Base-by-base conservation (phyloP, 495 filamentous ascomycete genomes). In the Cenococcum geophilum region DNA sequence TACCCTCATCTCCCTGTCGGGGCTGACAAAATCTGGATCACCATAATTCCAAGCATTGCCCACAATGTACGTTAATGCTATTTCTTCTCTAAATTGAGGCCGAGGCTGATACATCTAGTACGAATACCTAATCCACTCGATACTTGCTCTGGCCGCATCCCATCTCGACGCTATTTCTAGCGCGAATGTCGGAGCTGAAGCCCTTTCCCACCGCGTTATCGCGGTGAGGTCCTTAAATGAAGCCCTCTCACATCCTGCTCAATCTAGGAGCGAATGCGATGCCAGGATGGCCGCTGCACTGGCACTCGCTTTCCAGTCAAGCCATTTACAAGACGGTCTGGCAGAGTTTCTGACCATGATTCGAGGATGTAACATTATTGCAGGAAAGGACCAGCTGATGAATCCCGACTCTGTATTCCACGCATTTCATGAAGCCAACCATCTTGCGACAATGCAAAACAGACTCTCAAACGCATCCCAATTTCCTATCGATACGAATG, bases 261-360 rank as follows among this genome's bases (percentile, higher is more conserved):
- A 63, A 47, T 51, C 47, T 18, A 58, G 61, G 51, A 27, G 36
- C 50, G 68, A 70, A 57, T 57, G 59, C 23, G 68, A 70, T 43
- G 68, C 68, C 14, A 35, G 66, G 37, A 66, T 87, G 50, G 84
- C 82, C 16, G 81, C 84, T 1, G 83, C 80, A 62, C 80, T 82
- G 61, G 77, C 80, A 0, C 76, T 86, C 1, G 78, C 79, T 4
- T 86, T 84, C 73, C 83, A 86, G 66, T 80, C 81, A 0, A 76
- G 79, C 48, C 72, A 80, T 58, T 77, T 86, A 52, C 73, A 77
- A 35, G 83, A 86, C 71, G 83, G 83, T 12, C 73, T 86, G 57
- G 70, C 74, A 27, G 83, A 86, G 65, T 87, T 82, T 67, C 79
- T 84, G 72, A 80, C 83, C 11, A 85, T 86, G 70, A 77, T 83